Base-by-base conservation (phyloP, 495 filamentous ascomycete species). In the Tuber microsphaerosporum region DNA sequence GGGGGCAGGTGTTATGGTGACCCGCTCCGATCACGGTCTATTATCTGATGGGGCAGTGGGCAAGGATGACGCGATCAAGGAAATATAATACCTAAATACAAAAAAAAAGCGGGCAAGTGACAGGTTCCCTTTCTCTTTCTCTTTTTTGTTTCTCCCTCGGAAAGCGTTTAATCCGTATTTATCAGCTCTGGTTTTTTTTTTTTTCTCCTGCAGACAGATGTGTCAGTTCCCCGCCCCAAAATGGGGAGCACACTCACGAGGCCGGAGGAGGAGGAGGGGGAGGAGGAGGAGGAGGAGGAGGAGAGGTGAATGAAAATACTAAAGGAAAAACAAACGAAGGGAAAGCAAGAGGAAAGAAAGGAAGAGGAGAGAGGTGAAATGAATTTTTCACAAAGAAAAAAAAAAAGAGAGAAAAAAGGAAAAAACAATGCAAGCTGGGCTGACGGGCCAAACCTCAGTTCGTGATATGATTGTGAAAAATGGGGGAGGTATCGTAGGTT, bases 21-120 rank as follows among this genome's bases (percentile, higher is more conserved):
- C 78, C 78, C 70, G 70, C 69, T 71, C 71, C 71, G 77, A 72
- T 69, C 76, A 61, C 42, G 42, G 43, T 61, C 71, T 69, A 74
- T 44, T 79, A 72, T 79, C 75, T 69, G 70, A 75, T 73, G 72
- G 51, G 76, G 42, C 65, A 74, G 43, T 74, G 75, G 43, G 68
- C 70, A 79, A 72, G 77, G 77, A 75, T 79, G 70, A 79, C 76
- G 76, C 76, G 77, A 79, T 79, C 76, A 76, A 71, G 56, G 56
- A 26, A 31, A 65, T 65, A 31, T 65, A 69, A 76, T 72, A 73
- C 48, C 70, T 70, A 78, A 74, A 73, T 75, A 79, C 70, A 79
- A 56, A 70, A 78, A 79, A 73, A 70, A 65, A 31, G 31, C 12
- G n/a, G 26, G 56, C 26, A 65, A 65, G 12, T 31, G 14, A 65